Evolutionary conservation across 495 filamentous ascomycete genomes (phyloP).

Genomic region (Talaromyces borbonicus): DNA sequence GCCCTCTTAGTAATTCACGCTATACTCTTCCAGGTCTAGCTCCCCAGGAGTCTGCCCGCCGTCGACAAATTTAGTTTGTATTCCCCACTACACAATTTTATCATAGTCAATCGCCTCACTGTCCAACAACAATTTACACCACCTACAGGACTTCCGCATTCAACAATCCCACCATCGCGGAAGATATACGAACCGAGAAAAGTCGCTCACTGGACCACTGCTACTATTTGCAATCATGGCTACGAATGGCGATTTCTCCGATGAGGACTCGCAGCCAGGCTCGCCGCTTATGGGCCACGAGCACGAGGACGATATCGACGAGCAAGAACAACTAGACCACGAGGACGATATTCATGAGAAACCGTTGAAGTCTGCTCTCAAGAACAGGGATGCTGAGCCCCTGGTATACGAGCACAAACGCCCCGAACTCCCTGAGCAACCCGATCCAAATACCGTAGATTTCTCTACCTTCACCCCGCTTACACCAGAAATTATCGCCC

Average conservation of each 20-base stretch:
- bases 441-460: conserved; percentile 77
- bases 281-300: conserved; percentile 48
- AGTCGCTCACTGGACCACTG: not conserved
- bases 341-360: conserved; percentile 28
- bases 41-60: conserved; percentile 25
- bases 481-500: conserved; percentile 90
- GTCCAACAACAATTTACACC: not conserved
- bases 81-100: conserved; percentile 39
- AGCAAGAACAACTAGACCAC: conserved; percentile 41
- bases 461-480: conserved; percentile 67
- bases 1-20: too few species aligned
- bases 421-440: conserved; percentile 74
- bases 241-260: conserved; percentile 53
- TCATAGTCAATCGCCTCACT: conserved; percentile 28
- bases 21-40: not conserved
- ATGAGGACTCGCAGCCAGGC: conserved; percentile 49
- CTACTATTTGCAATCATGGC: conserved; percentile 42
- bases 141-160: conserved; percentile 17
- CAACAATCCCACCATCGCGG: conserved; percentile 11
- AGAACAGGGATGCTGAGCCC: conserved; percentile 41
- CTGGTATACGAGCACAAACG: conserved; percentile 36
- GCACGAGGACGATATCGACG: conserved; percentile 42
- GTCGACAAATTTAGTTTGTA: not conserved
- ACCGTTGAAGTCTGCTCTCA: conserved; percentile 56
- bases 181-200: not conserved